Base-by-base conservation (phyloP, 441 rosid genomes). In the Erodium chrysanthum region DNA sequence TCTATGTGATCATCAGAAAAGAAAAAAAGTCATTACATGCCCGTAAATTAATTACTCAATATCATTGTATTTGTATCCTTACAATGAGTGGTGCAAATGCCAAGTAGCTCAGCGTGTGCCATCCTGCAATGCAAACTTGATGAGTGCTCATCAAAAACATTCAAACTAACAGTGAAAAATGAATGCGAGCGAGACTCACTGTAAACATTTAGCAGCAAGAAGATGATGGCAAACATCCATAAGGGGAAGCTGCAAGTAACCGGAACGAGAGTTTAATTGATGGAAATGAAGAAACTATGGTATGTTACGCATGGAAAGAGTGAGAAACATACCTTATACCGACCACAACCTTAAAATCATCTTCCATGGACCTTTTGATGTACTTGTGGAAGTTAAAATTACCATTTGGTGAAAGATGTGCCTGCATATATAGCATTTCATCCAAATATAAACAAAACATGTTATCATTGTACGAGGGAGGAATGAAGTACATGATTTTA, bases 321-420 rank as follows among this genome's bases (percentile, higher is more conserved):
- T n/a, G 52, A 20, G 70, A 27, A 50, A 54, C 54, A 22, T 17
- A 84, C 88, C 92, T 85, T 29, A 84, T 79, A 27, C 92, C 88
- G 2, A 85, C 92, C 7, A 85, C 92, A 64, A 81, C 87, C 71
- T 85, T 87, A 64, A 87, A 85, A 69, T 85, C 88, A 59, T 85
- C 92, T 79, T 87, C 89, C 85, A 84, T 81, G 48, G 87, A 84
- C 76, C 87, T 81, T 67, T 85, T 84, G 58, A 84, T 81, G 83
- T 85, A 85, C 66, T 73, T 84, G 59, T 81, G 90, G 78, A 87
- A 87, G 76, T 84, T 83, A 66, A 87, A 87, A 65, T 77, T 79
- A 74, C 74, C 73, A 65, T 79, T 78, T 2, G 87, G 74, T 27
- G 87, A 79, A 56, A 87, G 73, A 76, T 87, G 90, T 20, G 86